Percentiles rank a stretch among this genome's conserved stretches.
These are phyloP conservation scores for Echites panduratus DNA, from an alignment of 257 asterid species.

Conservation along the genomic window DNA sequence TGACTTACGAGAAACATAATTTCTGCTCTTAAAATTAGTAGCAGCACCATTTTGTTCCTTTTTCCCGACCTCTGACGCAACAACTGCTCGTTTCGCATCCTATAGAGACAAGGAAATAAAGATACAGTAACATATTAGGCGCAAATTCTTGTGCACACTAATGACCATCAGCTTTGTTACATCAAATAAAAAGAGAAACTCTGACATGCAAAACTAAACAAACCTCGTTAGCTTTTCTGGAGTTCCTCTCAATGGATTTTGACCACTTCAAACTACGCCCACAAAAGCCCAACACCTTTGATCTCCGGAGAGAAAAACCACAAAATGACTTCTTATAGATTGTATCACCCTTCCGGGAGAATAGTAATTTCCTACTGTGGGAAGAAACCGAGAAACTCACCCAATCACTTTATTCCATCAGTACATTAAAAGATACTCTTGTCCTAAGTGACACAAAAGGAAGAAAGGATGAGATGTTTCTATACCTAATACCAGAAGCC, in stretches of 20 bases:
- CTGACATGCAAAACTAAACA: slow-evolving; percentile 18
- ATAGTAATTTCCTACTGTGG: slow-evolving; percentile 57
- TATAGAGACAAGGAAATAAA: slow-evolving; percentile 23
- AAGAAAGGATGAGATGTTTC: slow-evolving; percentile 16
- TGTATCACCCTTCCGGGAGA: slow-evolving; percentile 74
- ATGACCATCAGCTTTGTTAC: background rate
- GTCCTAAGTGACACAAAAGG: slow-evolving; percentile 4
- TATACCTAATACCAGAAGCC: slow-evolving; percentile 50
- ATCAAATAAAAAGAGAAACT: background rate
- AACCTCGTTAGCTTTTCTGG: slow-evolving; percentile 79
- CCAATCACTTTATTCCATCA: background rate
- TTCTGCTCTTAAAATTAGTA: slow-evolving; percentile 46
- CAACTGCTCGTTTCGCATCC: slow-evolving; percentile 84
- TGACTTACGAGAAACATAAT: slow-evolving; percentile 77
- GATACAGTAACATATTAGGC: background rate
- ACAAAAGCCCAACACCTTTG: slow-evolving; percentile 70
- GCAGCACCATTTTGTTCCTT: slow-evolving; percentile 47
- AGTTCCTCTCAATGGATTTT: slow-evolving; percentile 76
- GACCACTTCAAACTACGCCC: slow-evolving; percentile 94
- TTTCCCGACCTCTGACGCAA: slow-evolving; percentile 58
- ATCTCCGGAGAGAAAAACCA: slow-evolving; percentile 80
- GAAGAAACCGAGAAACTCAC: slow-evolving; percentile 10
- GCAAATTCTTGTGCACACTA: background rate
- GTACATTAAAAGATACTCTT: background rate
- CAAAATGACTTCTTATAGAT: slow-evolving; percentile 68